Evolutionary conservation across 1,139 yeast species (phyloP), one percentile per base, ranked within the genome.

Genomic region (Geotrichum europaeum): DNA sequence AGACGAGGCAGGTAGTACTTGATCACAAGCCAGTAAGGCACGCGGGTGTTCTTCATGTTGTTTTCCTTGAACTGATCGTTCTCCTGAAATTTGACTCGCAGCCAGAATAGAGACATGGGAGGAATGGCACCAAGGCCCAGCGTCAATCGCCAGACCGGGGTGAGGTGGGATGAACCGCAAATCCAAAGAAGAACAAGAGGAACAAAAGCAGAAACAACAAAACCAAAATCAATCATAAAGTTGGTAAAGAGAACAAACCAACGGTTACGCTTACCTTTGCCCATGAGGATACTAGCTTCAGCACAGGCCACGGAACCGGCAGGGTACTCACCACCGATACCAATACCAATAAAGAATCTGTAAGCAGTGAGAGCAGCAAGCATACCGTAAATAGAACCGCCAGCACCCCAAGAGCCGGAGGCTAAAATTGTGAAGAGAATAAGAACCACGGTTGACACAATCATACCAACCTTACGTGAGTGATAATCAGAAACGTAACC

Each of bases 301-400:
- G 97, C 92, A 65, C 96, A 90, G 55, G 96, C 96, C 32, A 92
- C 95, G 1, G 96, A 88, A 49, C 96, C 90, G 28, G 96, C 87
- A 53, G 97, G 96, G 72, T 92, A 92, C 76, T 92, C 98, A 58
- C 96, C 92, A 25, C 79, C 80, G 62, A 80, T 79, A 65, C 91
- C 95, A 66, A 87, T 80, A 73, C 97, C 97, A 59, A 92, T 78
- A 73, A 92, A 87, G 75, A 89, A 89, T 72, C 98, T 82, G 73
- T 87, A 89, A 20, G 85, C 86, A 13, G 96, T 89, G 57, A 92
- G 77, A 24, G 96, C 94, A 6, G 90, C 85, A 66, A 90, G 83
- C 75, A 90, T 76, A 45, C 97, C 96, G 59, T 81, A 78, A 22
- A 83, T 75, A 25, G 85, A 76, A 54, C 84, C 84, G 56, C 82